Percentiles rank a stretch among this genome's conserved stretches.
These are phyloP conservation scores for Salisapilia sapeloensis DNA, from an alignment of 352 stramenopile genomes.

Conservation along the genomic window DNA sequence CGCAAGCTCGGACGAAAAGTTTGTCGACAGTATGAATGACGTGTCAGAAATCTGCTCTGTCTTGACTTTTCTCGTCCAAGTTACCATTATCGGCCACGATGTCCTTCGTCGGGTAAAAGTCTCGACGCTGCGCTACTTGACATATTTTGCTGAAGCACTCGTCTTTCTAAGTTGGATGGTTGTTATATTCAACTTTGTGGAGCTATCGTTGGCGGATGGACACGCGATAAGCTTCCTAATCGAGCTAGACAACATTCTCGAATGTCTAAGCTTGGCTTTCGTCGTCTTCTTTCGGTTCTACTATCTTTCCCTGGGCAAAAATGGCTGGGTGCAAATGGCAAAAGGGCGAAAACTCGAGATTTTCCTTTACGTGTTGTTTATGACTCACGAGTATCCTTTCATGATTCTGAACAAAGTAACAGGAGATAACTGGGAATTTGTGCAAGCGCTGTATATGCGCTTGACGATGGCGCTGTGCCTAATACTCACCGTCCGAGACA, in stretches of 20 bases:
- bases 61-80: constrained; percentile 20
- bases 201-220: too few species aligned
- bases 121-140: constrained; percentile 2
- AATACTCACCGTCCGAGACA: too few species aligned
- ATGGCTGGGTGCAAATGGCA: neutral
- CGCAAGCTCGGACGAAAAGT: constrained; percentile 5
- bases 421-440: constrained; percentile 7
- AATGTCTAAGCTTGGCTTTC: constrained; percentile 4
- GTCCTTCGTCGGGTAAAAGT: constrained; percentile 7
- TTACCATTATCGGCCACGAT: constrained; percentile 14
- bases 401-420: constrained; percentile 8
- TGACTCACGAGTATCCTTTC: constrained; percentile 16
- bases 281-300: constrained; percentile 12
- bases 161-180: too few species aligned
- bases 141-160: neutral
- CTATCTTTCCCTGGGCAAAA: constrained; percentile 8
- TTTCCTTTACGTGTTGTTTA: constrained; percentile 12
- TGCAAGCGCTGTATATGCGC: constrained; percentile 17
- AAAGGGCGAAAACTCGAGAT: constrained; percentile 5
- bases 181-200: too few species aligned
- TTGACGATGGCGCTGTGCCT: constrained; percentile 10
- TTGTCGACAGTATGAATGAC: constrained; percentile 12
- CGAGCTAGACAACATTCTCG: constrained; percentile 7
- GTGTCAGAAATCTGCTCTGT: constrained; percentile 11
- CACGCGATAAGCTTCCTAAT: too few species aligned